Evolutionary conservation across 106 monocot species (phyloP).

Genomic region (Dendrobium officinale): DNA sequence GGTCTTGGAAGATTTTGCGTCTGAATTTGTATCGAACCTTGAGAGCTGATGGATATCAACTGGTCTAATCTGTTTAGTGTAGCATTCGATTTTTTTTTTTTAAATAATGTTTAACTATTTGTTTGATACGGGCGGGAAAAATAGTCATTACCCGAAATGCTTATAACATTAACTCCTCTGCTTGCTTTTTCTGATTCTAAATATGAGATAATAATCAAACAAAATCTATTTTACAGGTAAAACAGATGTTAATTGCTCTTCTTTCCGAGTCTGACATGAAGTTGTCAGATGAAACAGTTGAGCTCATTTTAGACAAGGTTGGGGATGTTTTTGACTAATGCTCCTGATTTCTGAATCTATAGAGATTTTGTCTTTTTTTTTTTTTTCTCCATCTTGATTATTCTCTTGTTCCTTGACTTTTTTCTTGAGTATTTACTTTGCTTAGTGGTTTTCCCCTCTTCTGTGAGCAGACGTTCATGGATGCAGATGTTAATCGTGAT

Average conservation of each 20-base stretch:
- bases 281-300: conserved; percentile 80
- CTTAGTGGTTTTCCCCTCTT: background rate
- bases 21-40: background rate
- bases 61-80: no score
- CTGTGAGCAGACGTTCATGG: conserved; percentile 71
- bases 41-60: background rate
- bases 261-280: conserved; percentile 87
- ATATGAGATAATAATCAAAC: background rate
- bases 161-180: background rate
- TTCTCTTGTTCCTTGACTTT: background rate
- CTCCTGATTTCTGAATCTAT: no score
- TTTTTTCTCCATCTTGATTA: background rate
- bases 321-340: background rate
- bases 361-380: background rate
- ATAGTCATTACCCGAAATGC: background rate
- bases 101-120: background rate
- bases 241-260: conserved; percentile 92
- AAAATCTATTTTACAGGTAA: conserved; percentile 44
- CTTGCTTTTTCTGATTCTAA: background rate
- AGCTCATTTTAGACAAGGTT: conserved; percentile 88
- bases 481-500: conserved; percentile 84
- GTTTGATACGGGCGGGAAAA: background rate
- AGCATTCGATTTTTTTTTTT: background rate
- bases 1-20: background rate
- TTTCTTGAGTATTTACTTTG: background rate